These are phyloP conservation scores for Mycena vulgaris DNA, from an alignment of 768 basidiomycete species.

Conservation along the genomic window DNA sequence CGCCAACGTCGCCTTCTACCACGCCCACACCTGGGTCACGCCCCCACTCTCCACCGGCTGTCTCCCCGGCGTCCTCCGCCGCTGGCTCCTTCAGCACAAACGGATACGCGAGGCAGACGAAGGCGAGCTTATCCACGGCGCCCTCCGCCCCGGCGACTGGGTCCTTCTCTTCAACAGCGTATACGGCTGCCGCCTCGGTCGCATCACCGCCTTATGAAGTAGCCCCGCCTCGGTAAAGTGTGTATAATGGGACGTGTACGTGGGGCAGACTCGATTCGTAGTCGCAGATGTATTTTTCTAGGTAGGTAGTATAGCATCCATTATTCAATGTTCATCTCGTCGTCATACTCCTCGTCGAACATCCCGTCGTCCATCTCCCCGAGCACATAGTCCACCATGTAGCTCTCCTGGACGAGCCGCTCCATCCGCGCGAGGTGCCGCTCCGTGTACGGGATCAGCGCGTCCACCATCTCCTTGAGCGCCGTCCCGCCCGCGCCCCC, in stretches of 20 bases:
- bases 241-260: too few species aligned
- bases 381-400: slow-evolving; percentile 91
- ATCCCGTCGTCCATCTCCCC: slow-evolving; percentile 91
- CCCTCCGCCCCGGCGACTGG: slow-evolving; percentile 69
- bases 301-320: slow-evolving; percentile 1
- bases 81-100: slow-evolving; percentile 76
- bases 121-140: slow-evolving; percentile 57
- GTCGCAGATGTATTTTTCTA: slow-evolving; percentile 23
- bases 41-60: slow-evolving; percentile 75
- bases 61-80: slow-evolving; percentile 78
- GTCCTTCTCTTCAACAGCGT: slow-evolving; percentile 83
- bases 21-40: slow-evolving; percentile 74
- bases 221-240: too few species aligned
- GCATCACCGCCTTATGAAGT: slow-evolving; percentile 45
- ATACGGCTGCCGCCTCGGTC: slow-evolving; percentile 76
- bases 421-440: slow-evolving; percentile 91
- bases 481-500: slow-evolving; percentile 45
- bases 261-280: too few species aligned
- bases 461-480: slow-evolving; percentile 86
- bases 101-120: slow-evolving; percentile 67
- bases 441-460: slow-evolving; percentile 94
- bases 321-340: slow-evolving; percentile 55
- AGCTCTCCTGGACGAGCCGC: slow-evolving; percentile 93
- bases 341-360: slow-evolving; percentile 64
- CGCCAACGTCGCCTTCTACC: slow-evolving; percentile 80